Evolutionary conservation across 2,329 filamentous ascomycete species (phyloP).

Genomic region (Fusarium stilboides): DNA sequence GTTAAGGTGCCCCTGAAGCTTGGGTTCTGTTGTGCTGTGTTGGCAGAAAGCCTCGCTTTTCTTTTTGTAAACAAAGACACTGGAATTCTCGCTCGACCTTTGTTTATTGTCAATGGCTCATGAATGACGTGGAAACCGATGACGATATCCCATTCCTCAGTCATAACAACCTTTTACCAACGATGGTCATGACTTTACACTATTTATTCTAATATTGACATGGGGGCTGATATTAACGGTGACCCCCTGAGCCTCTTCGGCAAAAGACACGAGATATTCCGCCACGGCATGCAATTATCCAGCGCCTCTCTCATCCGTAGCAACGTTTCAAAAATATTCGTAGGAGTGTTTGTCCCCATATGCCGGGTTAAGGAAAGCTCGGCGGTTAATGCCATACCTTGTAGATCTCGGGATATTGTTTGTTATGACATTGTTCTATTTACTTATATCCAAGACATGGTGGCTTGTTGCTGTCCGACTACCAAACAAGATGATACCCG

Average conservation of each 20-base stretch:
- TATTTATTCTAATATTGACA: constrained; percentile 2
- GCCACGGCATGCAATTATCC: constrained; percentile 12
- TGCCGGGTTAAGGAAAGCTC: neutral
- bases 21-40: constrained; percentile 1
- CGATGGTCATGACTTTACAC: neutral
- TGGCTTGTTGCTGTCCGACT: no score
- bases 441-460: no score
- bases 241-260: constrained; percentile 10
- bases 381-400: neutral
- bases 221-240: constrained; percentile 19
- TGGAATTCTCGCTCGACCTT: neutral
- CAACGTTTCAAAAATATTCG: constrained; percentile 1
- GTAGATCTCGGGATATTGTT: neutral
- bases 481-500: no score
- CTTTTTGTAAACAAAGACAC: constrained; percentile 29
- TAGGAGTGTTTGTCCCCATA: neutral
- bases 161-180: neutral
- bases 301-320: neutral
- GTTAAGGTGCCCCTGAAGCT: constrained; percentile 32
- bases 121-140: neutral
- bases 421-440: no score
- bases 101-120: constrained; percentile 5
- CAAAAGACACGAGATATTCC: constrained; percentile 11
- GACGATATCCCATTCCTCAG: neutral
- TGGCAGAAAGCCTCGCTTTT: constrained; percentile 26